Conservation (phyloP, 2,329 filamentous ascomycete species). For the Penicillium vulpinum region DNA sequence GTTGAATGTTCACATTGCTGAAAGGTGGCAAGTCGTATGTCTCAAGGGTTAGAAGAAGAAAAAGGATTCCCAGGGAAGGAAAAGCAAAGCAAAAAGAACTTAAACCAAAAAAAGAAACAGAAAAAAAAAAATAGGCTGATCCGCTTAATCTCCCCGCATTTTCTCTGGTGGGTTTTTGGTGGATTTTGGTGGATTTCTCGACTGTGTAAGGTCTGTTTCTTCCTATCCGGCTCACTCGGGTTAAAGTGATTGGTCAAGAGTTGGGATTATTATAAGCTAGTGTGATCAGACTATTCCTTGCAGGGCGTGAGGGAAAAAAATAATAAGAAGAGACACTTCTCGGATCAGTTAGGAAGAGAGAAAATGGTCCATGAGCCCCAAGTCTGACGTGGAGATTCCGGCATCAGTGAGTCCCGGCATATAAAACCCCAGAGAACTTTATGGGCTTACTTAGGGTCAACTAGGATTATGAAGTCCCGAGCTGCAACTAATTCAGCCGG, state of each 20-base stretch:
- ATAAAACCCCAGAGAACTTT: neutral
- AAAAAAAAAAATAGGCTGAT: conserved; percentile 14
- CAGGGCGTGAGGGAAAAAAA: too few relatives aligned
- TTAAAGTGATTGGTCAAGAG: neutral
- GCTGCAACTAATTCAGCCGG: conserved; percentile 5
- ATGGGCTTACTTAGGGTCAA: neutral
- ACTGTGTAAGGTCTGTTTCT: too few relatives aligned
- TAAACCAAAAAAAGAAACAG: neutral
- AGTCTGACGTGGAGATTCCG: neutral
- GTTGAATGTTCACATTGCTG: neutral
- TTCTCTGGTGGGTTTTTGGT: neutral
- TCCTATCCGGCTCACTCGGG: neutral
- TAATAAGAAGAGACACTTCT: neutral
- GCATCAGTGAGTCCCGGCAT: conserved; percentile 15
- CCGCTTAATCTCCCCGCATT: conserved; percentile 25
- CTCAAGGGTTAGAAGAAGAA: conserved; percentile 1
- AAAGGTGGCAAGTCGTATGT: neutral
- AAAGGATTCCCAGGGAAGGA: conserved; percentile 5
- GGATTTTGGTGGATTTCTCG: too few relatives aligned
- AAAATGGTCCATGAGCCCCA: neutral
- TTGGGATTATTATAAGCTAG: neutral
- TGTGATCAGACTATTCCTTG: neutral
- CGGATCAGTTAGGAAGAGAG: neutral
- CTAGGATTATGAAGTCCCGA: neutral
- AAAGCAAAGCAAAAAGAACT: neutral